Conservation (phyloP, 495 filamentous ascomycete genomes). For the Xylaria castorea region DNA sequence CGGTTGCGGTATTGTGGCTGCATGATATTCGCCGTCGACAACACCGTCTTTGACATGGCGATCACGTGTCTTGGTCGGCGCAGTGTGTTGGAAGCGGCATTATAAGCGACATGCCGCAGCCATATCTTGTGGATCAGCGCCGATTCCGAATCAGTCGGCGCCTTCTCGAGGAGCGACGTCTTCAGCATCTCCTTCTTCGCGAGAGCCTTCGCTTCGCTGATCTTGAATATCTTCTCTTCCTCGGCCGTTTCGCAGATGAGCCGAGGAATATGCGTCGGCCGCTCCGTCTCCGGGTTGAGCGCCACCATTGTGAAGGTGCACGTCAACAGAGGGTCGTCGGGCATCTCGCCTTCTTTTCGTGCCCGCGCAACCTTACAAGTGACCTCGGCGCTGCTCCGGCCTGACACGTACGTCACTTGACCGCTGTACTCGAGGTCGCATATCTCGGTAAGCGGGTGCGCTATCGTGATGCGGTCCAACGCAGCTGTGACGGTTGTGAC, state of each 20-base stretch:
- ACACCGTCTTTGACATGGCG: slow-evolving; percentile 70
- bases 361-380: slow-evolving; percentile 75
- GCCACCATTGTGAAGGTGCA: slow-evolving; percentile 88
- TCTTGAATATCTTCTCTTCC: slow-evolving; percentile 69
- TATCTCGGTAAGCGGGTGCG: slow-evolving; percentile 74
- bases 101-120: slow-evolving; percentile 73
- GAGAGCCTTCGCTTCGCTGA: slow-evolving; percentile 75
- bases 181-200: slow-evolving; percentile 73
- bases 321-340: slow-evolving; percentile 75
- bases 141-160: slow-evolving; percentile 78
- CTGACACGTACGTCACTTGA: slow-evolving; percentile 81
- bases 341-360: slow-evolving; percentile 61
- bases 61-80: slow-evolving; percentile 68
- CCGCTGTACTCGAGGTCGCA: slow-evolving; percentile 83
- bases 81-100: slow-evolving; percentile 64
- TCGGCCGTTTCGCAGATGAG: slow-evolving; percentile 71
- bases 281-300: slow-evolving; percentile 75
- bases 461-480: slow-evolving; percentile 79
- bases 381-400: slow-evolving; percentile 81
- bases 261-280: slow-evolving; percentile 59
- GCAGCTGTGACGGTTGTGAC: slow-evolving; percentile 84
- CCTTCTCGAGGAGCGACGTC: slow-evolving; percentile 70
- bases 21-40: slow-evolving; percentile 81
- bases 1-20: slow-evolving; percentile 86
- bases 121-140: slow-evolving; percentile 82